phyloP scores from a whole-genome alignment of 176 grass and related monocot genomes.

The Guadua angustifolia region DNA sequence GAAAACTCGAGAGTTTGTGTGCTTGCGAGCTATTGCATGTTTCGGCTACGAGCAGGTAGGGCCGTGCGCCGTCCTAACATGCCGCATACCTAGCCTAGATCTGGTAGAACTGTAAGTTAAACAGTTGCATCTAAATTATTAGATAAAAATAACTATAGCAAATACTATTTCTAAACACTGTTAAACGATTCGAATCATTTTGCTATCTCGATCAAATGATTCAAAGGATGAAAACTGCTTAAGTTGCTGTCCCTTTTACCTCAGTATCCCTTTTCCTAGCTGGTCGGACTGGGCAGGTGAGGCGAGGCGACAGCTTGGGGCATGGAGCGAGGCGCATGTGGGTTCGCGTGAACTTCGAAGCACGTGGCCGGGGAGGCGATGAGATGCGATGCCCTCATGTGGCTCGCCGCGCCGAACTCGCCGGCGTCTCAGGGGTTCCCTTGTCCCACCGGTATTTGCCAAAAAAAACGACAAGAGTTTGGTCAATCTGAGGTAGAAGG shows the following conservation, averaged over 20 bases:
- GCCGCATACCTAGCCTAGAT: background rate
- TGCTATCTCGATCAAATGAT: too few species aligned
- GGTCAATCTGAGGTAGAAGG: too few species aligned
- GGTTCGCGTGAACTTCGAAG: background rate
- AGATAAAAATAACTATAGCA: too few species aligned
- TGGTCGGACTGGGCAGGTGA: background rate
- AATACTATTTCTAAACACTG: too few species aligned
- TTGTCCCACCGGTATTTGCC: background rate
- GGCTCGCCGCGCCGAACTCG: slow-evolving; percentile 25
- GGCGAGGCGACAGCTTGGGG: slow-evolving; percentile 3
- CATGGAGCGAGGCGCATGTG: background rate
- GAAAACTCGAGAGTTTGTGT: slow-evolving; percentile 26
- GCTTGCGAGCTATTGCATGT: background rate
- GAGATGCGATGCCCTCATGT: slow-evolving; percentile 31
- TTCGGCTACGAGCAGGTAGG: background rate
- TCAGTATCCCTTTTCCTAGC: background rate
- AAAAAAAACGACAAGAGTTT: too few species aligned
- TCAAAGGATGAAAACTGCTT: too few species aligned
- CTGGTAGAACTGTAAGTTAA: too few species aligned
- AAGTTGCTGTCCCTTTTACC: too few species aligned
- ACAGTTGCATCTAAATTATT: too few species aligned
- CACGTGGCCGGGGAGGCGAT: background rate
- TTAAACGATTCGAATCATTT: too few species aligned
- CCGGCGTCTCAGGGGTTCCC: background rate
- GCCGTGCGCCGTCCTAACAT: background rate